A percentile compares a stretch with the other conserved stretches of the same genome.
phyloP scores from a whole-genome alignment of 768 basidiomycete genomes.

The Dendrothele bispora region DNA sequence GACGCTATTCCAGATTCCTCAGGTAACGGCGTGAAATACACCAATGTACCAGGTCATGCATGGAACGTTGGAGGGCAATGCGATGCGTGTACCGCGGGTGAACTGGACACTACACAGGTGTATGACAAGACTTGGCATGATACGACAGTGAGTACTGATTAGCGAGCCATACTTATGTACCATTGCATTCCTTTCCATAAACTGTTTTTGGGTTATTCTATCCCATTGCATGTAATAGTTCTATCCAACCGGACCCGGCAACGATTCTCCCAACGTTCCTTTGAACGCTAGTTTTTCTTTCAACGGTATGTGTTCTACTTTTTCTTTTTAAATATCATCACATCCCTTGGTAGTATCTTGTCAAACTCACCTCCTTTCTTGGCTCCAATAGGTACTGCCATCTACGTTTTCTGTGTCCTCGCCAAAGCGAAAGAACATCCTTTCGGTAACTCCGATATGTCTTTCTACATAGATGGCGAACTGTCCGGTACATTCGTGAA shows the following conservation, averaged over 20 bases:
- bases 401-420: conserved; percentile 44
- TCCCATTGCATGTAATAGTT: too few species aligned
- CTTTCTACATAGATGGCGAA: conserved; percentile 33
- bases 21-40: too few species aligned
- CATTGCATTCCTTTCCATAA: conserved; percentile 8
- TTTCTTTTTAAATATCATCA: neutral
- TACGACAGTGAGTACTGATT: conserved; percentile 10
- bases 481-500: conserved; percentile 19
- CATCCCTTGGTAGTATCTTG: neutral
- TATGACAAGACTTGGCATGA: conserved; percentile 24
- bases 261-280: conserved; percentile 12
- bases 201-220: neutral
- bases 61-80: conserved; percentile 22
- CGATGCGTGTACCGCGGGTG: conserved; percentile 17
- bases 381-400: conserved; percentile 33
- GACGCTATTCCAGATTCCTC: too few species aligned
- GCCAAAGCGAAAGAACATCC: conserved; percentile 22
- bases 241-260: conserved; percentile 13
- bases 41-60: conserved; percentile 14
- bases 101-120: conserved; percentile 10
- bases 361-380: too few species aligned
- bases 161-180: too few species aligned
- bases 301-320: conserved; percentile 37
- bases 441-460: conserved; percentile 30
- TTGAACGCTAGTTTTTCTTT: conserved; percentile 31